These are phyloP conservation scores for Fusarium sp. DNA, from an alignment of 2,329 filamentous ascomycete genomes.

Conservation along the genomic window DNA sequence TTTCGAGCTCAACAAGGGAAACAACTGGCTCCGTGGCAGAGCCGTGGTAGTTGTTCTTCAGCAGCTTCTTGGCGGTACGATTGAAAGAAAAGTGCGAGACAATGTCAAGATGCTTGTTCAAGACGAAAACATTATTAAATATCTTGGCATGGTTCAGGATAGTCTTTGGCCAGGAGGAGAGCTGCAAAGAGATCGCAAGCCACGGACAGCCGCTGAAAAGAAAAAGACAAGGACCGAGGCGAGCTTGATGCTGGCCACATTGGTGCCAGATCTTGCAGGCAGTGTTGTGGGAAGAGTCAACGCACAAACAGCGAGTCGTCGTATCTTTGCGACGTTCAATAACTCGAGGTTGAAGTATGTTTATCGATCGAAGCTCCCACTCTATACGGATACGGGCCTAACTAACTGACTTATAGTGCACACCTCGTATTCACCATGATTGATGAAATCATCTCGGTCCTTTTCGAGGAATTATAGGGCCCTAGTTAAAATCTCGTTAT, in stretches of 20 bases:
- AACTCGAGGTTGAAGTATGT: slow-evolving; percentile 89
- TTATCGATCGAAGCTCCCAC: background rate
- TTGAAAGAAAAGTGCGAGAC: slow-evolving; percentile 94
- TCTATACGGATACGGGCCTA: background rate
- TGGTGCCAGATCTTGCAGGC: slow-evolving; percentile 89
- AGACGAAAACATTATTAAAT: slow-evolving; percentile 82
- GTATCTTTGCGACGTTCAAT: slow-evolving; percentile 91
- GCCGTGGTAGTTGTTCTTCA: slow-evolving; percentile 97
- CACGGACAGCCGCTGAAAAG: slow-evolving; percentile 78
- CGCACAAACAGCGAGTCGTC: slow-evolving; percentile 87
- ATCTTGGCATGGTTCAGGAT: slow-evolving; percentile 78
- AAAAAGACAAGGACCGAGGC: slow-evolving; percentile 86
- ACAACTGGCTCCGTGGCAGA: slow-evolving; percentile 95
- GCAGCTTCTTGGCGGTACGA: slow-evolving; percentile 93
- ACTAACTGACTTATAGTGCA: slow-evolving; percentile 56
- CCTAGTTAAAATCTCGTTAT: slow-evolving; percentile 1
- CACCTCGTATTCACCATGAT: slow-evolving; percentile 78
- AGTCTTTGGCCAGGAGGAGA: slow-evolving; percentile 84
- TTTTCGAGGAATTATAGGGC: slow-evolving; percentile 63
- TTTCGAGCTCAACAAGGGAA: slow-evolving; percentile 93
- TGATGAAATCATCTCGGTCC: slow-evolving; percentile 74
- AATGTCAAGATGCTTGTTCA: slow-evolving; percentile 78
- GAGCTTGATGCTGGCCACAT: slow-evolving; percentile 85
- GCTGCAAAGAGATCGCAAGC: slow-evolving; percentile 59
- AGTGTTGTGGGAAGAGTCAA: slow-evolving; percentile 94